These are phyloP conservation scores for Alternaria rosae DNA, from an alignment of 2,329 filamentous ascomycete genomes.

Conservation along the genomic window DNA sequence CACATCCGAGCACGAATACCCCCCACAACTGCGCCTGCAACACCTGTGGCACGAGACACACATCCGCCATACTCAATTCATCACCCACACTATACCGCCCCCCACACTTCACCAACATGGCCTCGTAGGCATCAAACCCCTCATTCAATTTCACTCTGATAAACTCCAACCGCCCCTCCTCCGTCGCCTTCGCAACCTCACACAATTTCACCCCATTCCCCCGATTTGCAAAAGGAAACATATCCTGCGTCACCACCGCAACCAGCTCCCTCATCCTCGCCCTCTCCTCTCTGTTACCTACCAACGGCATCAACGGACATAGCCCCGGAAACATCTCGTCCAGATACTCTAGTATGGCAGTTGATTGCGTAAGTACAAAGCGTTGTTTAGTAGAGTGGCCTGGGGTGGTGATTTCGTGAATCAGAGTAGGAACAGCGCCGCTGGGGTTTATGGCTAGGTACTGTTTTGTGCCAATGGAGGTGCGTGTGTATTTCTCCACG, in stretches of 20 bases:
- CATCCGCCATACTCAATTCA: conserved; percentile 64
- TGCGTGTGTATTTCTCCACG: conserved; percentile 57
- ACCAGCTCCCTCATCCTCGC: conserved; percentile 63
- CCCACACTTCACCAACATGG: conserved; percentile 45
- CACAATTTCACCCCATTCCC: conserved; percentile 60
- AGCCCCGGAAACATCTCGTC: neutral
- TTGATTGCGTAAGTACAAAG: neutral
- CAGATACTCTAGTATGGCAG: neutral
- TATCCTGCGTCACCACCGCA: conserved; percentile 63
- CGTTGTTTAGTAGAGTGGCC: neutral
- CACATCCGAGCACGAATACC: conserved; percentile 54
- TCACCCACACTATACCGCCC: conserved; percentile 66
- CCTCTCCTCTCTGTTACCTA: conserved; percentile 50
- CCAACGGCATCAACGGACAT: conserved; percentile 43
- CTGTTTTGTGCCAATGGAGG: conserved; percentile 57
- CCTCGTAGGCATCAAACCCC: conserved; percentile 66
- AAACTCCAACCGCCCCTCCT: conserved; percentile 11
- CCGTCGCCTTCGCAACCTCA: conserved; percentile 46
- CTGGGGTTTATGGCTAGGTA: conserved; percentile 63
- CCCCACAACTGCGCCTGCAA: conserved; percentile 65
- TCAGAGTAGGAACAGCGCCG: conserved; percentile 6
- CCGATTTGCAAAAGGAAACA: conserved; percentile 68
- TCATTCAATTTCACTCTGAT: conserved; percentile 53
- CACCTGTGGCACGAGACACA: conserved; percentile 64
- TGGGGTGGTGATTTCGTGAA: conserved; percentile 59